Base-by-base conservation (phyloP, 805 yeast genomes). In the Hanseniaspora lachancei region DNA sequence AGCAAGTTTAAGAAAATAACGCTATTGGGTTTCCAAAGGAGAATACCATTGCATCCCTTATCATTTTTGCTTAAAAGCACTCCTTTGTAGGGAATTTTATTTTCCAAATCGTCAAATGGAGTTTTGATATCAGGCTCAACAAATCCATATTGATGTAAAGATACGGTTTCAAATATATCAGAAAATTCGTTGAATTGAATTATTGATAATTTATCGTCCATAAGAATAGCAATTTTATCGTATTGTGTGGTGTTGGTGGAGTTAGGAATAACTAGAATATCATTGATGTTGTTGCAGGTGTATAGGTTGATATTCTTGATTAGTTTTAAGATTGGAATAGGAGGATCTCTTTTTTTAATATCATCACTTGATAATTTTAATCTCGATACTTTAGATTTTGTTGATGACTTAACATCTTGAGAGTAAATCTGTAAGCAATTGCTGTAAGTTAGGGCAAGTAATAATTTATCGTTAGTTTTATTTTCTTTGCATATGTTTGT, bases 91-190 rank as follows among this genome's bases (percentile, higher is more conserved):
- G 63, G 62, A 3, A 41, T n/a, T n/a, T 36, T 47, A 23, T 27
- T 59, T 62, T 62, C 63, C 15, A 63, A 61, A 24, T 67, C 61
- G 23, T 68, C 68, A 54, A 75, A 79, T 49, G 75, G 70, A 1
- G 81, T 74, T 12, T 74, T 62, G 36, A 74, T 72, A 43, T 75
- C 76, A 51, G 88, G 72, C 27, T 79, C 78, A 46, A 79, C 77
- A 62, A 91, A 53, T 8, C 56, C 97, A 67, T 89, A 93, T 65
- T 78, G 88, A 69, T 93, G 98, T 52, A 93, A 71, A 51, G 95
- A 85, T 0, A 80, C 75, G 0, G 96, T 86, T 27, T 76, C 72
- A n/a, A 91, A 72, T 1, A 76, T 62, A 60, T 79, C 73, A n/a
- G 62, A 64, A 4, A 63, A 67, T 4, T 68, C 66, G 62, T 88